Percentiles rank a stretch among this genome's conserved stretches.
phyloP scores from a whole-genome alignment of 305 asterid species.

The Fraxinus sp. region DNA sequence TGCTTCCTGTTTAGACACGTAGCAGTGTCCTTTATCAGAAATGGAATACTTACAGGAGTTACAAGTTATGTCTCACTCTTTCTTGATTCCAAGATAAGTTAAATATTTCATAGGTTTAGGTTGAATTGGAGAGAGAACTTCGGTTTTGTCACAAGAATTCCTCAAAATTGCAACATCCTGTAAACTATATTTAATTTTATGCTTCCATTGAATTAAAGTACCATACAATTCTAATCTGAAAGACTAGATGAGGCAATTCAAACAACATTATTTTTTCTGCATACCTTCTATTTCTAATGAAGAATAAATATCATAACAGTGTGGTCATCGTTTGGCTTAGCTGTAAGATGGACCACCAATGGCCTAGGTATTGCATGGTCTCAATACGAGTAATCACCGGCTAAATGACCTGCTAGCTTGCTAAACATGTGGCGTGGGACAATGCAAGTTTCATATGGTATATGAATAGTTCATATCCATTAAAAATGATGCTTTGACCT shows the following conservation, averaged over 20 bases:
- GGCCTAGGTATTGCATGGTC: not conserved
- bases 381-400: not conserved
- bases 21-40: not conserved
- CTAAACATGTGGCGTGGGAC: not conserved
- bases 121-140: not conserved
- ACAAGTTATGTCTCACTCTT: not conserved
- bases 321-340: not conserved
- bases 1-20: not conserved
- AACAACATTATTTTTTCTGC: not conserved
- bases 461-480: not conserved
- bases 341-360: not conserved
- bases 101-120: not conserved
- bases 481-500: not conserved
- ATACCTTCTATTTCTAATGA: not conserved
- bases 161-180: not conserved
- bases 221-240: not conserved
- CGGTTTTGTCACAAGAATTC: not conserved
- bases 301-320: not conserved
- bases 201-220: not conserved
- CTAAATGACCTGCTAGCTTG: not conserved
- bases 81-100: not conserved
- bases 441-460: not conserved
- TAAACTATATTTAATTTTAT: not conserved
- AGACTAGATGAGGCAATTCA: not conserved
- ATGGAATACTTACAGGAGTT: not conserved